Base-by-base conservation (phyloP, 2,329 filamentous ascomycete species). In the Scopulariopsis brevicaulis region DNA sequence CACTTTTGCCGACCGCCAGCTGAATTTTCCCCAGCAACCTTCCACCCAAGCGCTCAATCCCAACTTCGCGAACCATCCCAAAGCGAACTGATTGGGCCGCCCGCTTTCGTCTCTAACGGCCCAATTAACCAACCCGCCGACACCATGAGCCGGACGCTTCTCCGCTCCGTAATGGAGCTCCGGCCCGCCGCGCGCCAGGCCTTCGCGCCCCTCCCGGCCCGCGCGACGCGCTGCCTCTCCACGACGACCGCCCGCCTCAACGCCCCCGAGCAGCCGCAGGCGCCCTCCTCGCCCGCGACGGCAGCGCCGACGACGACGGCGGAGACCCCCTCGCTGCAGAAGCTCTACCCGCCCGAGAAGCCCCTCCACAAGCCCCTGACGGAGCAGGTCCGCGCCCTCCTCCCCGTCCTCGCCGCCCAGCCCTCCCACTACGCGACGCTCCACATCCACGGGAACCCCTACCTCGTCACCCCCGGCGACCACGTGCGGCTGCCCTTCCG, bases 391-490 rank as follows among this genome's bases (percentile, higher is more conserved):
- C 76, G 75, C 62, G 70, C 70, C 50, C 79, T 90, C 54, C 82
- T 91, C 34, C 87, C 89, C 1, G 77, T 90, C 53, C 82, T 94
- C 54, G 80, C 80, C 64, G 80, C 85, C 12, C 89, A 94, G 73
- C 82, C 85, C 3, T 76, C 79, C 24, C 87, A 90, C 78, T 94
- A 93, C 77, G 82, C 90, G 67, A 89, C 85, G 53, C 77, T 87
- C 58, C 88, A 91, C 73, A 86, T 95, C 72, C 86, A 94, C 73
- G 87, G 83, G 34, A 83, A 81, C 57, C 87, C 88, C 7, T 94
- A 93, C 75, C 86, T 94, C 35, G 80, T 94, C 63, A 91, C 87
- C 7, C 75, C 79, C 52, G 89, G 89, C 63, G 89, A 94, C 73
- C 77, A 79, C 60, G 72, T 94, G 55, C 87, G 88, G 40, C 82